Conservation (phyloP, 148 eudicot species). For the Mesembryanthemum crystallinum region DNA sequence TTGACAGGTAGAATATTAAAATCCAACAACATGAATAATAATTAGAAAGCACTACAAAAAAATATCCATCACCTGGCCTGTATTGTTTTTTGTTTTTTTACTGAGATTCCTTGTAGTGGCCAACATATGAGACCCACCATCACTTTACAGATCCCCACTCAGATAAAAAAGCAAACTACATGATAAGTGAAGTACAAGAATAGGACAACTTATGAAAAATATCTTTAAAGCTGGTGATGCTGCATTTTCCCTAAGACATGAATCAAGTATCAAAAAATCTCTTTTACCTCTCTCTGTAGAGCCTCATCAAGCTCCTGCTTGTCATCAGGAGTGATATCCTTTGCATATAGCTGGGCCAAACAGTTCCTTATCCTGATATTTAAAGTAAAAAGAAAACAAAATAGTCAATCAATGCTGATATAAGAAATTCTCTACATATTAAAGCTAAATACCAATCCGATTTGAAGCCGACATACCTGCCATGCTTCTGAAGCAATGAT, state of each 20-base stretch:
- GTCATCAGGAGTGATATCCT: constrained; percentile 93
- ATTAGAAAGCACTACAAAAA: background rate
- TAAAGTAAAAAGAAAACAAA: constrained; percentile 9
- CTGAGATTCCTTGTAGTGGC: constrained; percentile 7
- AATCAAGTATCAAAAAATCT: background rate
- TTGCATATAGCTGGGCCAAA: constrained; percentile 79
- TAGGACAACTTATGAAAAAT: background rate
- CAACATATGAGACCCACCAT: background rate
- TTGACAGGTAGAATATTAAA: constrained; percentile 1
- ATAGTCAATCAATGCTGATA: constrained; percentile 6
- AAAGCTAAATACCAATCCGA: background rate
- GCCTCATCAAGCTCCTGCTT: constrained; percentile 98
- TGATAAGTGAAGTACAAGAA: constrained; percentile 1
- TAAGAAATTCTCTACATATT: background rate
- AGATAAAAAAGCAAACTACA: constrained; percentile 6
- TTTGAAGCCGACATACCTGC: constrained; percentile 50
- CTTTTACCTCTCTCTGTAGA: constrained; percentile 81
- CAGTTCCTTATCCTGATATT: constrained; percentile 72
- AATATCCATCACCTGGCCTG: background rate
- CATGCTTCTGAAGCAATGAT: constrained; percentile 97
- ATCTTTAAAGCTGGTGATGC: background rate
- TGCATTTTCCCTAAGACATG: background rate
- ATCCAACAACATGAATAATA: background rate
- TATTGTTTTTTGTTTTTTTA: background rate
- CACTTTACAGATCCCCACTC: constrained; percentile 14